These are phyloP conservation scores for Lolium perenne DNA, from an alignment of 176 grass and related monocot species.

Conservation along the genomic window DNA sequence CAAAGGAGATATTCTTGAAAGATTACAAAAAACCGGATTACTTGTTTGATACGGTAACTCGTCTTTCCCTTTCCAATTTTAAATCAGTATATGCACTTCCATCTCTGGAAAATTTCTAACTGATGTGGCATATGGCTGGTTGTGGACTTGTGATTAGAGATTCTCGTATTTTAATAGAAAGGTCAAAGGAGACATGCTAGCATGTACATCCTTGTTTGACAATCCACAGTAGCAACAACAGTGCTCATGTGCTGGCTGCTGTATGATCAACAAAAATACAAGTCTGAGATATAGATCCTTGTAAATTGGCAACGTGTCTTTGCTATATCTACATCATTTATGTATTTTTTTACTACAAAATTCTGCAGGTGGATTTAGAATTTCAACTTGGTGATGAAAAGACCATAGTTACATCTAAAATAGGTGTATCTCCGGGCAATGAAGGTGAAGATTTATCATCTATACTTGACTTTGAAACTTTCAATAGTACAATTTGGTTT, in stretches of 20 bases:
- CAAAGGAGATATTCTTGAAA: conserved; percentile 98
- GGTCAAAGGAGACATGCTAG: not conserved
- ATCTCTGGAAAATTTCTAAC: conserved; percentile 12
- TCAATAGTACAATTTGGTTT: conserved; percentile 29
- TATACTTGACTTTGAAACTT: not conserved
- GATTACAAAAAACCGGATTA: conserved; percentile 88
- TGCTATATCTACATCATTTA: no score
- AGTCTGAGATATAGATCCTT: not conserved
- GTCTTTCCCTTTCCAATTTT: conserved; percentile 9
- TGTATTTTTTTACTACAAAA: no score
- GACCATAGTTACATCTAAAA: conserved; percentile 87
- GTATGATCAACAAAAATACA: not conserved
- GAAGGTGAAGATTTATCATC: conserved; percentile 60
- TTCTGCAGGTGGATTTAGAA: conserved; percentile 76
- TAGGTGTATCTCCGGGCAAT: conserved; percentile 72
- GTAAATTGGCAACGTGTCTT: conserved; percentile 7
- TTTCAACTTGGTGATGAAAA: conserved; percentile 96
- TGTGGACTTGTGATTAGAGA: not conserved
- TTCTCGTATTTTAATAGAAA: not conserved
- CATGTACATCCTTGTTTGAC: not conserved
- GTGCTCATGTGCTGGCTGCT: not conserved
- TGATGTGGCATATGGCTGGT: not conserved
- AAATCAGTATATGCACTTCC: not conserved
- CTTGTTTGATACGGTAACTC: conserved; percentile 80
- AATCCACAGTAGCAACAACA: not conserved